Percentiles rank a stretch among this genome's conserved stretches.
phyloP scores from a whole-genome alignment of 352 stramenopile species.

The Globisporangium iwayamae region DNA sequence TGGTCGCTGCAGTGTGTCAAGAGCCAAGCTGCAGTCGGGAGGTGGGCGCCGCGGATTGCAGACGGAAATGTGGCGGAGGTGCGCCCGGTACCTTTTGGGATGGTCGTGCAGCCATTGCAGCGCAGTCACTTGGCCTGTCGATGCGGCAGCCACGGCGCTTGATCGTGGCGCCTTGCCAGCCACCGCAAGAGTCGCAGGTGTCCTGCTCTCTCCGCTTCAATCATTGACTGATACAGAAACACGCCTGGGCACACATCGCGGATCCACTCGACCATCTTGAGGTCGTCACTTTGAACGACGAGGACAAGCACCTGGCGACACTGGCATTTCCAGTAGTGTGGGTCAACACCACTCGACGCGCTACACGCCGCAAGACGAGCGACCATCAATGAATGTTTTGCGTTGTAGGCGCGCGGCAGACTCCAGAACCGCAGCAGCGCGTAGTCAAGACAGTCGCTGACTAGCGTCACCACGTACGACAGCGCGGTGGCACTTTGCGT shows the following conservation, averaged over 20 bases:
- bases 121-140: neutral
- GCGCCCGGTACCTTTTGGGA: neutral
- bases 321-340: neutral
- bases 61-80: neutral
- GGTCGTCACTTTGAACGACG: neutral
- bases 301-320: neutral
- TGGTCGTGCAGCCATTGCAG: constrained; percentile 1
- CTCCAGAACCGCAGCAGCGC: neutral
- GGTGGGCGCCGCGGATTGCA: neutral
- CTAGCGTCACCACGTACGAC: too few species aligned
- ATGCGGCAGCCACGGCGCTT: neutral
- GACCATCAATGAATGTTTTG: neutral
- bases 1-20: too few species aligned
- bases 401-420: neutral
- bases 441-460: neutral
- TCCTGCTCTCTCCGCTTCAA: neutral
- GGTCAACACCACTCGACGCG: neutral
- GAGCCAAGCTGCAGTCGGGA: neutral
- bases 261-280: constrained; percentile 1
- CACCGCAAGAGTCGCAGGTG: constrained; percentile 1
- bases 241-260: neutral
- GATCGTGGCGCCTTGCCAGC: constrained; percentile 1
- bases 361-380: neutral
- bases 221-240: neutral
- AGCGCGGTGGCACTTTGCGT: too few species aligned